Conservation (phyloP, 108 stramenopile genomes). For the Cyclostephanos tholiformis region DNA sequence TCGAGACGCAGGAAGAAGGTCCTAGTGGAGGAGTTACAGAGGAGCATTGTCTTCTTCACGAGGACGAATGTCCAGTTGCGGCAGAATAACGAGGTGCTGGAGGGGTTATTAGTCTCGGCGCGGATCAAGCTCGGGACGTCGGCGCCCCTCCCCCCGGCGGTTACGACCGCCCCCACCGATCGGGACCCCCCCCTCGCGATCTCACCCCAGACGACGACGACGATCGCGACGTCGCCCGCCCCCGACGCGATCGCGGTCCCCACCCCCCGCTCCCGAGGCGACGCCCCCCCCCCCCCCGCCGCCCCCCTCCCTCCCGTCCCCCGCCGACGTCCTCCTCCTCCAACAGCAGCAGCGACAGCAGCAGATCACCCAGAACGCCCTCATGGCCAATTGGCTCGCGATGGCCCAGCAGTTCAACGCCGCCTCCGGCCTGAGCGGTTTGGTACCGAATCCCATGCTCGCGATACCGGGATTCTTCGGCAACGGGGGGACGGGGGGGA, state of each 20-base stretch:
- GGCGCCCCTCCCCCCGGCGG: background rate
- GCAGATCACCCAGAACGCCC: background rate
- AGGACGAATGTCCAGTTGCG: slow-evolving; percentile 40
- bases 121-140: background rate
- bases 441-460: slow-evolving; percentile 13
- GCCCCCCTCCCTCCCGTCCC: background rate
- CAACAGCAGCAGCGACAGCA: background rate
- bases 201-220: background rate
- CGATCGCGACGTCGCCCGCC: background rate
- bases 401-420: background rate
- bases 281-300: background rate
- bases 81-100: slow-evolving; percentile 35
- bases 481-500: too few relatives aligned
- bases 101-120: slow-evolving; percentile 27
- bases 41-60: slow-evolving; percentile 84
- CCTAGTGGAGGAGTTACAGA: slow-evolving; percentile 83
- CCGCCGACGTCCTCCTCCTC: background rate
- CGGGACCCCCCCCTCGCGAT: background rate
- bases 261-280: background rate
- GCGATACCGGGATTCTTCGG: background rate
- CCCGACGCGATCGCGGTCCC: background rate
- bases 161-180: background rate
- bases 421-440: background rate
- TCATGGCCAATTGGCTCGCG: slow-evolving; percentile 19
- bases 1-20: slow-evolving; percentile 83